Conservation (phyloP, 2,329 filamentous ascomycete species). For the Nemania bipapillata region DNA sequence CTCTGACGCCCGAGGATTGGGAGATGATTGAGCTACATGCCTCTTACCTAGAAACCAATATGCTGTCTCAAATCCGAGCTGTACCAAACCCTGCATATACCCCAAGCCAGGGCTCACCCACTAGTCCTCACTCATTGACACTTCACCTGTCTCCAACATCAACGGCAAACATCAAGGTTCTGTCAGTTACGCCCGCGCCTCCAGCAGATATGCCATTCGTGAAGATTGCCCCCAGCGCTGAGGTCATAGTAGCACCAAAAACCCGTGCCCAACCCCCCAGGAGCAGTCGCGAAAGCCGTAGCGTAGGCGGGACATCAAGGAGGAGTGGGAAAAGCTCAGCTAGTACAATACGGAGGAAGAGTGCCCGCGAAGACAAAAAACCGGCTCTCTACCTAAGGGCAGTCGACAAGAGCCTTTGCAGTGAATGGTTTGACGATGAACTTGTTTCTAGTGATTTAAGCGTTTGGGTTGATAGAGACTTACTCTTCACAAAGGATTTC, state of each 20-base stretch:
- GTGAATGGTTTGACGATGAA: conserved; percentile 82
- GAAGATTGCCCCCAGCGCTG: conserved; percentile 91
- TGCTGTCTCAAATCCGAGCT: conserved; percentile 90
- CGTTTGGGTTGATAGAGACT: conserved; percentile 86
- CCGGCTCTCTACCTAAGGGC: conserved; percentile 81
- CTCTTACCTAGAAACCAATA: conserved; percentile 92
- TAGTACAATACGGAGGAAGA: conserved; percentile 72
- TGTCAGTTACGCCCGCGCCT: conserved; percentile 81
- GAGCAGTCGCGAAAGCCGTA: conserved; percentile 77
- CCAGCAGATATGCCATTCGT: conserved; percentile 78
- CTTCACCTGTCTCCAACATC: conserved; percentile 95
- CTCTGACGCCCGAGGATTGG: conserved; percentile 94
- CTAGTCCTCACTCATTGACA: conserved; percentile 80
- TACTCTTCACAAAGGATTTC: conserved; percentile 76
- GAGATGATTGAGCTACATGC: conserved; percentile 98
- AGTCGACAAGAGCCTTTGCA: conserved; percentile 74
- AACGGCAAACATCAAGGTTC: conserved; percentile 88
- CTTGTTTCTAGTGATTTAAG: conserved; percentile 68
- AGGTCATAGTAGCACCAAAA: conserved; percentile 97
- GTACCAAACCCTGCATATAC: conserved; percentile 83
- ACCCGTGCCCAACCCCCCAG: conserved; percentile 76
- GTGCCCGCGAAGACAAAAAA: conserved; percentile 71
- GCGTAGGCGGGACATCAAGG: conserved; percentile 80
- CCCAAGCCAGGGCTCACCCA: conserved; percentile 60
- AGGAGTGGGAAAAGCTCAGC: conserved; percentile 79